Evolutionary conservation across 2,329 filamentous ascomycete species (phyloP).

Genomic region (Trichoderma sp.): DNA sequence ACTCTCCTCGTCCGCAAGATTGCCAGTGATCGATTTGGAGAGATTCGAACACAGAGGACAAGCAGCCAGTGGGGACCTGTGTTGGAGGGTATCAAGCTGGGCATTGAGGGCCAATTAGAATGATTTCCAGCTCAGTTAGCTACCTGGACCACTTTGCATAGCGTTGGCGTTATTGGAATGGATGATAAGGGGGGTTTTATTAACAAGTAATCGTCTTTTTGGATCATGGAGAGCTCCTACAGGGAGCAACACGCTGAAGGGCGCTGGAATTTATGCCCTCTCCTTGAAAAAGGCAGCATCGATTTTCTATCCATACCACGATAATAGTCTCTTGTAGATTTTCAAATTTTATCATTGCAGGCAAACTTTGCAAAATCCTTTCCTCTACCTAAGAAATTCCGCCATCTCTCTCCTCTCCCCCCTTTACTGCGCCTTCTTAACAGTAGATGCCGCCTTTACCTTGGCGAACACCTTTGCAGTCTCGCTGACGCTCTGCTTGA

Average conservation of each 20-base stretch:
- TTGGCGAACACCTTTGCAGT: slow-evolving; percentile 34
- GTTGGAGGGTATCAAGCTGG: slow-evolving; percentile 54
- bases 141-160: slow-evolving; percentile 19
- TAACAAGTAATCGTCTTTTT: neutral
- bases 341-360: neutral
- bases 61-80: slow-evolving; percentile 53
- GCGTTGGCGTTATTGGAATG: slow-evolving; percentile 26
- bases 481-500: slow-evolving; percentile 35
- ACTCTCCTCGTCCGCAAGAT: slow-evolving; percentile 74
- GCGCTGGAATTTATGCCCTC: neutral
- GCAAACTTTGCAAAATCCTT: neutral
- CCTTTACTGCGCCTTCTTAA: slow-evolving; percentile 33
- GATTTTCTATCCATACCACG: slow-evolving; percentile 10
- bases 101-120: slow-evolving; percentile 40
- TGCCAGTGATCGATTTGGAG: slow-evolving; percentile 61
- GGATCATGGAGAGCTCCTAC: neutral
- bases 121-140: slow-evolving; percentile 22
- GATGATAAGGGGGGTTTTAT: neutral
- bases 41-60: slow-evolving; percentile 47
- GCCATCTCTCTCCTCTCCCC: neutral
- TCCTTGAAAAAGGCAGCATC: neutral
- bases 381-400: neutral
- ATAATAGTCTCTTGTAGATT: neutral
- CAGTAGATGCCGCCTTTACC: slow-evolving; percentile 31
- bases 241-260: too few species aligned